A percentile compares a stretch with the other conserved stretches of the same genome.
These are phyloP conservation scores for Syzygium aqueum DNA, from an alignment of 345 rosid species.

Conservation along the genomic window DNA sequence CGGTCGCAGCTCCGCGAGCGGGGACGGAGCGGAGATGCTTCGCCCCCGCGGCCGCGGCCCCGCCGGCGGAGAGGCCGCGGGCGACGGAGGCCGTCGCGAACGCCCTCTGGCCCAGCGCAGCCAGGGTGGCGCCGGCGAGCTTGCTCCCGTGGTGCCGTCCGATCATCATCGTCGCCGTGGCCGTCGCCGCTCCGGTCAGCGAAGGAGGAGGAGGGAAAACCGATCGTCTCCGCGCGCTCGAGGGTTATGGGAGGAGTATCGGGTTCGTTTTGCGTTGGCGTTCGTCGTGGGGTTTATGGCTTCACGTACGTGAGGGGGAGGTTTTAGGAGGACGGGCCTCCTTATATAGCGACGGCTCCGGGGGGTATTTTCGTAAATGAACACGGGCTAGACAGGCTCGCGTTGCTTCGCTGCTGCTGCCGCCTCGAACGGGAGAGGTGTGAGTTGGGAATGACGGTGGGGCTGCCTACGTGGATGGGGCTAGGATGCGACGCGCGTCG, in stretches of 20 bases:
- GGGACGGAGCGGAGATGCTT: not conserved
- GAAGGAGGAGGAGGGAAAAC: not conserved
- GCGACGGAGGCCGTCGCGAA: slow-evolving; percentile 6
- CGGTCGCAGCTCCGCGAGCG: not conserved
- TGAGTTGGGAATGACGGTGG: not conserved
- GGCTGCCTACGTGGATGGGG: not conserved
- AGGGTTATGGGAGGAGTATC: not conserved
- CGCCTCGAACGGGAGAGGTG: not conserved
- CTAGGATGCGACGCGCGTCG: not conserved
- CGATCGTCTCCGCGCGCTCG: not conserved
- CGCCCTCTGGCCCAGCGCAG: slow-evolving; percentile 4
- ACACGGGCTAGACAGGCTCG: not conserved
- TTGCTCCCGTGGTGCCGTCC: not conserved
- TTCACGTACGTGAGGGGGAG: not conserved
- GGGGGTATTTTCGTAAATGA: not conserved
- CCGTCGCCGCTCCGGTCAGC: not conserved
- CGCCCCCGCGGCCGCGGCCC: not conserved
- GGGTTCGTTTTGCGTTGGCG: not conserved
- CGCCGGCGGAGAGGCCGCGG: not conserved
- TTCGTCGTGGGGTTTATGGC: not conserved
- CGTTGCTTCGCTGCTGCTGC: not conserved
- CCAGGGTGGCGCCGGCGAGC: not conserved
- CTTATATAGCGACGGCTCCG: not conserved
- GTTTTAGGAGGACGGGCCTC: not conserved
- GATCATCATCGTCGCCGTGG: not conserved